These are phyloP conservation scores for Lachancea mirantina DNA, from an alignment of 805 yeast genomes.

Conservation along the genomic window DNA sequence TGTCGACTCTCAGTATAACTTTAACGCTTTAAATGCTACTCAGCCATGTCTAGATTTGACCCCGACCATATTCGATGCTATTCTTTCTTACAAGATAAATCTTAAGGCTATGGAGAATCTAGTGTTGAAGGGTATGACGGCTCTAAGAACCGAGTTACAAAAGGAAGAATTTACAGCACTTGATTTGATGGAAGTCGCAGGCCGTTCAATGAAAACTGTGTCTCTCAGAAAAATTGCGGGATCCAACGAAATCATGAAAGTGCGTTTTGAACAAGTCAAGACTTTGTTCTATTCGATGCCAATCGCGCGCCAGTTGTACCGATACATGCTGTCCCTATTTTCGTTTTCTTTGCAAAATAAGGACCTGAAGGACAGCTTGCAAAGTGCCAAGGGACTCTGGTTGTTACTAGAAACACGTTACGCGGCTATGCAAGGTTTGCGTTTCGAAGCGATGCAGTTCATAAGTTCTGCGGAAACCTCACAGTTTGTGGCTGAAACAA, in stretches of 20 bases:
- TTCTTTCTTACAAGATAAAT: constrained; percentile 4
- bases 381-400: no score
- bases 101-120: constrained; percentile 3
- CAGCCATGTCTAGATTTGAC: constrained; percentile 5
- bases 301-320: constrained; percentile 2
- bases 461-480: no score
- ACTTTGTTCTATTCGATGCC: constrained; percentile 5
- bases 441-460: no score
- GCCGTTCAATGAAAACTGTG: constrained; percentile 2
- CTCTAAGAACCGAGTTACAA: constrained; percentile 1
- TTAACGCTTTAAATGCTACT: constrained; percentile 1
- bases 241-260: background rate
- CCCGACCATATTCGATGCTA: constrained; percentile 1
- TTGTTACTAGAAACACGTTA: no score
- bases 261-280: constrained; percentile 5
- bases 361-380: no score
- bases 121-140: constrained; percentile 1
- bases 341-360: no score
- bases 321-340: no score
- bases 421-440: no score
- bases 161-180: constrained; percentile 5
- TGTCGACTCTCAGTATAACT: no score
- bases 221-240: background rate
- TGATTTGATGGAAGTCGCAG: constrained; percentile 5
- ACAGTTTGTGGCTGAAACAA: no score